Evolutionary conservation across 257 asterid species (phyloP).

Genomic region (Jaltomata sinuosa): DNA sequence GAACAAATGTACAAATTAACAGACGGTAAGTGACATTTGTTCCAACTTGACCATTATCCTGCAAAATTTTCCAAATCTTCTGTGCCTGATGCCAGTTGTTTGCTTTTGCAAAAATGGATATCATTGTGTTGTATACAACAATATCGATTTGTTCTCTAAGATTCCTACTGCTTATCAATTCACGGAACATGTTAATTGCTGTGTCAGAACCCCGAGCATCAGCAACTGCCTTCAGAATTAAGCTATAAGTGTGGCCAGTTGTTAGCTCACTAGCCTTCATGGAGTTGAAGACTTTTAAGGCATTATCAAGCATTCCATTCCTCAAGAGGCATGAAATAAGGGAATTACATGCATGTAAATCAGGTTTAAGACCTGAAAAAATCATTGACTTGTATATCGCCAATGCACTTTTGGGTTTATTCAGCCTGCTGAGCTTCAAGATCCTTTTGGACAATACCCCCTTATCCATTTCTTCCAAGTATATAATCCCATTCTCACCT

Average conservation of each 20-base stretch:
- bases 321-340: conserved; percentile 65
- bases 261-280: conserved; percentile 39
- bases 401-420: conserved; percentile 57
- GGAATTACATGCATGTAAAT: conserved; percentile 81
- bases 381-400: conserved; percentile 64
- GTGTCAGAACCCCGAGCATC: conserved; percentile 29
- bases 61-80: conserved; percentile 60
- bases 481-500: conserved; percentile 29
- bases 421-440: conserved; percentile 67
- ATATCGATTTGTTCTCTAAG: conserved; percentile 42
- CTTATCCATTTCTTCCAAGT: conserved; percentile 72
- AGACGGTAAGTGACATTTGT: conserved; percentile 64
- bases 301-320: conserved; percentile 53
- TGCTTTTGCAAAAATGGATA: conserved; percentile 47
- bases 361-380: conserved; percentile 47
- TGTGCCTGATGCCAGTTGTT: conserved; percentile 50
- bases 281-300: conserved; percentile 45
- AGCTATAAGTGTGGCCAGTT: conserved; percentile 69
- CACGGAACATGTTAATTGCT: conserved; percentile 59
- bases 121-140: conserved; percentile 79
- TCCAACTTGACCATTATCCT: conserved; percentile 37
- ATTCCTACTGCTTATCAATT: conserved; percentile 28
- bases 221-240: conserved; percentile 77
- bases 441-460: conserved; percentile 59
- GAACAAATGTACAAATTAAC: conserved; percentile 64